phyloP scores from a whole-genome alignment of 208 protist species.

The Leptomonas pyrrhocoris region DNA sequence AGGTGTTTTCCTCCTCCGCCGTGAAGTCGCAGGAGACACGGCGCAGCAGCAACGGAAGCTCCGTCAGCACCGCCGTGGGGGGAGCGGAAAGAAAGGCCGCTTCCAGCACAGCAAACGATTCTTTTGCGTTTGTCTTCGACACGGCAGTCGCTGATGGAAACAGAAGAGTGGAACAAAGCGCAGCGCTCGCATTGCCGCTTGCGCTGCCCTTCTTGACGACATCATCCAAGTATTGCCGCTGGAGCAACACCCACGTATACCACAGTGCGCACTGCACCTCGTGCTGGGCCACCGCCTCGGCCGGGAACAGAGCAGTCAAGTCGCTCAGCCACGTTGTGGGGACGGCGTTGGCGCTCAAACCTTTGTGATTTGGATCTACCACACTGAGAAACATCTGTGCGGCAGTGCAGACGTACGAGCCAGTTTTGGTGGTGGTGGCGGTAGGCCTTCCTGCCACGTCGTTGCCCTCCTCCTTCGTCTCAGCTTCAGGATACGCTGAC shows the following conservation, averaged over 20 bases:
- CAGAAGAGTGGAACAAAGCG: not conserved
- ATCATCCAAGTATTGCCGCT: not conserved
- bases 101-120: not conserved
- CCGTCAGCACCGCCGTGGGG: not conserved
- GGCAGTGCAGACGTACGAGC: slow-evolving; percentile 59
- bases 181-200: not conserved
- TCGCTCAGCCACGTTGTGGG: slow-evolving; percentile 56
- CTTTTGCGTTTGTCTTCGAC: not conserved
- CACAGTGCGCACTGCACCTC: slow-evolving; percentile 62
- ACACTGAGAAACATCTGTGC: slow-evolving; percentile 68
- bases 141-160: not conserved
- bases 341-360: slow-evolving; percentile 10
- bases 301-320: slow-evolving; percentile 38
- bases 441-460: not conserved
- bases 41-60: slow-evolving; percentile 1
- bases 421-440: not conserved
- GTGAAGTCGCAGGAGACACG: not conserved
- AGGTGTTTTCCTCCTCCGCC: not conserved
- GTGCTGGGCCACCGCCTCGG: slow-evolving; percentile 28
- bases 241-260: slow-evolving; percentile 44
- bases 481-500: not conserved
- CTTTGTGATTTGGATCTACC: slow-evolving; percentile 39
- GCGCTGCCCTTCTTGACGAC: not conserved
- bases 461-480: not conserved
- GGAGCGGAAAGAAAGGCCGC: not conserved